These are phyloP conservation scores for Aspergillus diversus DNA, from an alignment of 495 filamentous ascomycete genomes.

Conservation along the genomic window DNA sequence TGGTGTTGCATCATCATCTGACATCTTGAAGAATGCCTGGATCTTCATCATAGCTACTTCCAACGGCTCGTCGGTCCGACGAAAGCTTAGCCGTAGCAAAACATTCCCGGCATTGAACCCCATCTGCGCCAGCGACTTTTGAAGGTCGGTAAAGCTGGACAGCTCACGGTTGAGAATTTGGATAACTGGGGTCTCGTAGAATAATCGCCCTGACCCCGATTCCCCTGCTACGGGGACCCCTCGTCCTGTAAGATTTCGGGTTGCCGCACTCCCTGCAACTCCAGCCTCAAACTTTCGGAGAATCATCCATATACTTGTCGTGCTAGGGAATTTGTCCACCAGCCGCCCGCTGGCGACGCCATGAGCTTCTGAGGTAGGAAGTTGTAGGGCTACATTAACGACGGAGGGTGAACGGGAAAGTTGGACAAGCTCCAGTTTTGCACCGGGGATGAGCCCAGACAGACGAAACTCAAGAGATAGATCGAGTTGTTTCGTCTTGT, in stretches of 20 bases:
- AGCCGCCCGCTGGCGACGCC: conserved; percentile 63
- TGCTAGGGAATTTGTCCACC: conserved; percentile 80
- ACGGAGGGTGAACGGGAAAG: conserved; percentile 79
- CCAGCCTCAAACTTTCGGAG: conserved; percentile 84
- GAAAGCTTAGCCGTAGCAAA: conserved; percentile 76
- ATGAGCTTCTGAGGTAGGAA: conserved; percentile 67
- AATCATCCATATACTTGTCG: conserved; percentile 83
- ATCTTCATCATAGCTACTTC: conserved; percentile 87
- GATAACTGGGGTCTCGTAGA: conserved; percentile 85
- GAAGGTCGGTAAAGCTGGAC: conserved; percentile 74
- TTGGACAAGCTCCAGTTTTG: conserved; percentile 90
- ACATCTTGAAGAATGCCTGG: conserved; percentile 62
- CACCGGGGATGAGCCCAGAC: conserved; percentile 80
- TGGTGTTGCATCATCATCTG: conserved; percentile 35
- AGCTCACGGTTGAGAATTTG: conserved; percentile 79
- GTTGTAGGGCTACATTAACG: conserved; percentile 82
- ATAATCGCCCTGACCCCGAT: conserved; percentile 71
- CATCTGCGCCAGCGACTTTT: conserved; percentile 84
- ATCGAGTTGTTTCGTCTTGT: conserved; percentile 82
- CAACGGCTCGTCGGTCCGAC: conserved; percentile 72
- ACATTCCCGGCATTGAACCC: conserved; percentile 83
- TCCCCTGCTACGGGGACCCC: conserved; percentile 63
- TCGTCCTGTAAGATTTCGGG: conserved; percentile 77
- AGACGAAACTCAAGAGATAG: conserved; percentile 84
- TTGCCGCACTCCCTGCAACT: conserved; percentile 55